Evolutionary conservation across 345 rosid species (phyloP).

Genomic region (Geranium rotundifolium): DNA sequence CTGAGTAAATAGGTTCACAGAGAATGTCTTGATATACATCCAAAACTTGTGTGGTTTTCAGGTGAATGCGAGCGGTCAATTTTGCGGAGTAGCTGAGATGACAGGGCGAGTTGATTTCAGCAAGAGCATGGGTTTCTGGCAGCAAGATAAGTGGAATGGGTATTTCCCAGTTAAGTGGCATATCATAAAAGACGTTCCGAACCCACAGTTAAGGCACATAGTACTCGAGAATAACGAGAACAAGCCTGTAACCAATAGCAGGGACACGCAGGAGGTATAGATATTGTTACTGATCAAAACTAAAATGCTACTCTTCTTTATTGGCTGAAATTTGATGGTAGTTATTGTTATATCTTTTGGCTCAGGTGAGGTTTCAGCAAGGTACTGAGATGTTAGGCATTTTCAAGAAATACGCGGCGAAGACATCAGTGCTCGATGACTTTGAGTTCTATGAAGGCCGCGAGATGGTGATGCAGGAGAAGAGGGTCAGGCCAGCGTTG

Average conservation of each 20-base stretch:
- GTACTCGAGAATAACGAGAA: constrained; percentile 58
- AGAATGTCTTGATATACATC: no score
- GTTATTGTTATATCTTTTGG: not conserved
- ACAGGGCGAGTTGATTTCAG: constrained; percentile 57
- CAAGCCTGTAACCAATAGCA: constrained; percentile 73
- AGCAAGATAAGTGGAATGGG: constrained; percentile 79
- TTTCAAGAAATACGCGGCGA: constrained; percentile 39
- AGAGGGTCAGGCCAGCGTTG: no score
- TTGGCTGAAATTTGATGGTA: not conserved
- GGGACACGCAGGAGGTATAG: constrained; percentile 79
- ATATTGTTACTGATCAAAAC: not conserved
- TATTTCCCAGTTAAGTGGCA: constrained; percentile 80
- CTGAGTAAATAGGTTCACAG: no score
- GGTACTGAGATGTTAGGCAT: constrained; percentile 38
- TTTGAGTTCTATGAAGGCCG: constrained; percentile 38
- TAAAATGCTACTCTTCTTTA: not conserved
- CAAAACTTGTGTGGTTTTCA: constrained; percentile 16
- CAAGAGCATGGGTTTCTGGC: constrained; percentile 63
- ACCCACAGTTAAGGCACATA: constrained; percentile 52
- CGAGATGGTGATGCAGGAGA: no score
- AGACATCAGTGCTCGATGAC: constrained; percentile 49
- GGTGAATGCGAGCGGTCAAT: constrained; percentile 86
- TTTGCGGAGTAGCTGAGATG: constrained; percentile 83
- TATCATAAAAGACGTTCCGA: constrained; percentile 70
- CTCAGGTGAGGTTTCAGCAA: constrained; percentile 47